Base-by-base conservation (phyloP, 768 basidiomycete genomes). In the Lentinula guzmanii region DNA sequence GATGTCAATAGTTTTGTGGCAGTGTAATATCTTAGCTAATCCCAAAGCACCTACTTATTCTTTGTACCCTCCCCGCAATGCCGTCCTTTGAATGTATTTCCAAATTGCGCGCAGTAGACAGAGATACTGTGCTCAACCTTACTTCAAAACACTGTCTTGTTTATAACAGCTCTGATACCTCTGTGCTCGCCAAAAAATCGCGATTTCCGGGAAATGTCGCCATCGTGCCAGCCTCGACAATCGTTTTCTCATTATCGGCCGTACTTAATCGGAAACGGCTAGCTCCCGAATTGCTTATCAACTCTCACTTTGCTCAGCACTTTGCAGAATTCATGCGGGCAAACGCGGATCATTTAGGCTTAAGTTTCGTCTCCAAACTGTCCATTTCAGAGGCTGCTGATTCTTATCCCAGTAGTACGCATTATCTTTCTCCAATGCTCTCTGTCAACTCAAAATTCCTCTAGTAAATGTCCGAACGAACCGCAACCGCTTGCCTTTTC, bases 311-410 rank as follows among this genome's bases (percentile, higher is more conserved):
- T 53, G 75, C 79, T 7, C 70, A 66, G 39, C 80, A 84, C 68
- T 71, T 90, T 3, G 70, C 77, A 16, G 71, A 74, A 45, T 85
- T 82, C 67, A 70, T 91, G 35, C 76, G 73, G 66, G 65, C 66
- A 89, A 90, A 91, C 70, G 75, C 83, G 18, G 64, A 67, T 43
- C 77, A 78, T 61, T 79, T 91, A 10, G 86, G 85, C 41, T 72
- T 91, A 57, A 79, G 79, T 61, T 76, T 74, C 52, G 73, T 90
- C 43, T 88, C 88, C n/a, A 73, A 78, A 62, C 66, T 80, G 21
- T 78, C 77, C 63, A 68, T 84, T 21, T 79, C 81, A 64, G 73
- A 79, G 8, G 43, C 24, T 21, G 34, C 51, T 69, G 80, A 79
- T 61, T 75, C 72, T 53, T 63, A 70, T 8, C 69, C 74, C 35